Evolutionary conservation across 2,329 filamentous ascomycete genomes (phyloP).

Genomic region (Coleophoma eucalyptorum): DNA sequence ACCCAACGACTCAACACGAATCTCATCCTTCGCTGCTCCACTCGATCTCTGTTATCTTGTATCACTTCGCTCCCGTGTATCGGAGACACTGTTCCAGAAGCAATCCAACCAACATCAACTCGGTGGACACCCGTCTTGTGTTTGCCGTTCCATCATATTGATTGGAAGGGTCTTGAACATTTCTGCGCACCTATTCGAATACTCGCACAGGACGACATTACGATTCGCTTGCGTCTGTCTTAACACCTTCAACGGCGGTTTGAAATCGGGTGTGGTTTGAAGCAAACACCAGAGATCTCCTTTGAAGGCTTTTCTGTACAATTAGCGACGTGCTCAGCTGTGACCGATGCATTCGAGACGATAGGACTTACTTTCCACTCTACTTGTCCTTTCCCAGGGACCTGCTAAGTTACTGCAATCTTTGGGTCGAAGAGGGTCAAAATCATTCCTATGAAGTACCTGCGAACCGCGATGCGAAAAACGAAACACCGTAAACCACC

Average conservation of each 20-base stretch:
- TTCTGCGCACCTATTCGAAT: conserved; percentile 20
- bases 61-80: conserved; percentile 15
- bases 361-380: conserved; percentile 13
- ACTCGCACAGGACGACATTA: conserved; percentile 22
- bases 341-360: conserved; percentile 19
- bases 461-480: conserved; percentile 29
- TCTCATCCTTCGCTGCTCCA: conserved; percentile 11
- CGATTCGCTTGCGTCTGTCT: conserved; percentile 17
- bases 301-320: conserved; percentile 13
- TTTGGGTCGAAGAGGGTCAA: conserved; percentile 39
- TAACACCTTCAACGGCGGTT: conserved; percentile 11
- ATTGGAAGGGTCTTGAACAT: conserved; percentile 18
- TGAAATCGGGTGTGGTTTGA: conserved; percentile 8
- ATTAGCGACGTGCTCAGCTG: conserved; percentile 5
- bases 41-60: conserved; percentile 11
- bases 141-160: conserved; percentile 4
- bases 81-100: conserved; percentile 24
- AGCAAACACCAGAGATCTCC: conserved; percentile 14
- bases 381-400: conserved; percentile 10
- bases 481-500: conserved; percentile 27
- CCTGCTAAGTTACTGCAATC: conserved; percentile 7
- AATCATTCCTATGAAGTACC: conserved; percentile 44
- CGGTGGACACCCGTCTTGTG: conserved; percentile 20
- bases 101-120: conserved; percentile 18
- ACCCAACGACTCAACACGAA: conserved; percentile 7